These are phyloP conservation scores for Phytophthora foliorum DNA, from an alignment of 352 stramenopile species.

Conservation along the genomic window DNA sequence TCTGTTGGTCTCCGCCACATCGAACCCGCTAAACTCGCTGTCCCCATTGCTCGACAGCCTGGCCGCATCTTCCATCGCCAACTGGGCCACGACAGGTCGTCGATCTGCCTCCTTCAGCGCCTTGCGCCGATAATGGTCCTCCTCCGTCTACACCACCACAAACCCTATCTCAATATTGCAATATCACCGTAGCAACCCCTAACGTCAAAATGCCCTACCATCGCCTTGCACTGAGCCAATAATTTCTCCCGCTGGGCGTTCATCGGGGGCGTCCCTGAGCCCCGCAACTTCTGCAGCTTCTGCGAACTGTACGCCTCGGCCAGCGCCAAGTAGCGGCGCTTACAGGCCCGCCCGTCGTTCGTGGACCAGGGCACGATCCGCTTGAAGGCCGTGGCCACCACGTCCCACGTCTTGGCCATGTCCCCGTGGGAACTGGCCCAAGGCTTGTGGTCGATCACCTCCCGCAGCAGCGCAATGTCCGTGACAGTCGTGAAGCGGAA, in stretches of 20 bases:
- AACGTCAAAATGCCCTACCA: conserved; percentile 23
- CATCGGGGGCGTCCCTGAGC: conserved; percentile 28
- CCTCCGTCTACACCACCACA: conserved; percentile 20
- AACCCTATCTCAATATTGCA: conserved; percentile 1
- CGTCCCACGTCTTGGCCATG: conserved; percentile 34
- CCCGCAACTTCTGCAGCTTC: conserved; percentile 34
- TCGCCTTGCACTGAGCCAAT: conserved; percentile 22
- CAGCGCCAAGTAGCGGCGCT: conserved; percentile 37
- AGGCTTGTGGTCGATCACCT: conserved; percentile 34
- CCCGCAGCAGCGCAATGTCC: conserved; percentile 33
- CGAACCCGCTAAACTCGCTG: conserved; percentile 4
- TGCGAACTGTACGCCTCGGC: conserved; percentile 19
- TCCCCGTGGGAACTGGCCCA: conserved; percentile 36
- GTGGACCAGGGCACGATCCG: conserved; percentile 28
- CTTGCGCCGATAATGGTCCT: conserved; percentile 29
- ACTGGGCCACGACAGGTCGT: conserved; percentile 9
- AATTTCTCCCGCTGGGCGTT: conserved; percentile 33
- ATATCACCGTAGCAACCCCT: conserved; percentile 14
- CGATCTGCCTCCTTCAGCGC: conserved; percentile 14
- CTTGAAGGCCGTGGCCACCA: conserved; percentile 30
- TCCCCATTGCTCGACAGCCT: conserved; percentile 14
- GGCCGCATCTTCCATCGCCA: conserved; percentile 28
- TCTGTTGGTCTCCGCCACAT: not conserved
- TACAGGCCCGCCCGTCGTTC: conserved; percentile 33
- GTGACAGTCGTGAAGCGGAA: conserved; percentile 41